Conservation (phyloP, 1,284 basidiomycete species). For the Sporisorium iseilematis-ciliati region DNA sequence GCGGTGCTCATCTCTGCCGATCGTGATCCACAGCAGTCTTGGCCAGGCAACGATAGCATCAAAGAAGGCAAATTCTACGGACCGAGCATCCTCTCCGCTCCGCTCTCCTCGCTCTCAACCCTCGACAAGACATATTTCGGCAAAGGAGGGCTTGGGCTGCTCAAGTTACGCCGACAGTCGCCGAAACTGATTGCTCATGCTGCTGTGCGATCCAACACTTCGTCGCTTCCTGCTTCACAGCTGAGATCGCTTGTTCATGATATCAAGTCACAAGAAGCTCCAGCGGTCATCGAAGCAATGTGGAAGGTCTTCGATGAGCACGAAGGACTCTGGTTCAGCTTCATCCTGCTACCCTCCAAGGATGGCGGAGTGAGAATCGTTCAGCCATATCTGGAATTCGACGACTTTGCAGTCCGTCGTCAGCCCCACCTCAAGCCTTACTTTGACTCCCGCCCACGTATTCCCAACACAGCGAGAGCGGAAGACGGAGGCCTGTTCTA, state of each 20-base stretch:
- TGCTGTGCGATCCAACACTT: conserved; percentile 13
- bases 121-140: conserved; percentile 42
- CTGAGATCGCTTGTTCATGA: conserved; percentile 24
- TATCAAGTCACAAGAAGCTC: too few species aligned
- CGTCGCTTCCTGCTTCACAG: neutral
- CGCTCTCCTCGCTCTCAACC: conserved; percentile 1
- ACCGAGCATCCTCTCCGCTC: conserved; percentile 44
- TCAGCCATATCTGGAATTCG: conserved; percentile 50
- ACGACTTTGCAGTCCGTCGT: conserved; percentile 53
- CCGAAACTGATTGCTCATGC: conserved; percentile 5
- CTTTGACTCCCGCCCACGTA: conserved; percentile 31
- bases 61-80: conserved; percentile 30
- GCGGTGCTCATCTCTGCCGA: conserved; percentile 53
- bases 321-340: conserved; percentile 59
- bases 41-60: conserved; percentile 14
- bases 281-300: conserved; percentile 16
- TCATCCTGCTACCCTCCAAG: conserved; percentile 18
- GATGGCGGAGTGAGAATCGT: conserved; percentile 5
- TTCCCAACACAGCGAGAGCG: conserved; percentile 40
- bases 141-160: conserved; percentile 45
- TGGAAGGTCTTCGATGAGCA: conserved; percentile 45
- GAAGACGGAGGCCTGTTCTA: conserved; percentile 59
- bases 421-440: conserved; percentile 40
- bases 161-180: conserved; percentile 25
- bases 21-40: conserved; percentile 31